Percentiles rank a stretch among this genome's conserved stretches.
phyloP scores from a whole-genome alignment of 306 rosid genomes.

The Sophora flavescens region DNA sequence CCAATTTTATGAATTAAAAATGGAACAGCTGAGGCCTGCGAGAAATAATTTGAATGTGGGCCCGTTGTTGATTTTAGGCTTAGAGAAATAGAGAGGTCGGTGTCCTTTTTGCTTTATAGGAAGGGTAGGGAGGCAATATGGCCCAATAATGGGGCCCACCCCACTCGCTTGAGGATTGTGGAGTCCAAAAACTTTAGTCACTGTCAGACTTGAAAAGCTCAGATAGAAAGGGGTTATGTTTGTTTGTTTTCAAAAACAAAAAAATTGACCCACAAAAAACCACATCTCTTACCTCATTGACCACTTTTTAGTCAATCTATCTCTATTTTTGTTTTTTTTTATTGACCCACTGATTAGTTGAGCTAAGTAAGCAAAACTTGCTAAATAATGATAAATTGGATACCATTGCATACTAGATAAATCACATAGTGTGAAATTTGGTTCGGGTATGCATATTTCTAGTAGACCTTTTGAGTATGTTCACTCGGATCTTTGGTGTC shows the following conservation, averaged over 20 bases:
- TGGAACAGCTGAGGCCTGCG: not conserved
- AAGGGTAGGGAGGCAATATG: slow-evolving; percentile 51
- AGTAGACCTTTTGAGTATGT: no score
- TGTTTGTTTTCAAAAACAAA: not conserved
- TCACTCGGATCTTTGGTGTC: no score
- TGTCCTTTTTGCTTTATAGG: slow-evolving; percentile 53
- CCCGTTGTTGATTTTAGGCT: slow-evolving; percentile 47
- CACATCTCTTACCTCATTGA: slow-evolving; percentile 35
- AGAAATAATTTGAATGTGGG: slow-evolving; percentile 60
- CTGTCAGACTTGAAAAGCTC: slow-evolving; percentile 55
- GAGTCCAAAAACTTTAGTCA: slow-evolving; percentile 61
- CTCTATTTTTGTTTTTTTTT: no score
- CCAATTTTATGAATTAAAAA: not conserved
- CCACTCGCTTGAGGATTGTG: slow-evolving; percentile 21
- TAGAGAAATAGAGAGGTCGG: slow-evolving; percentile 45
- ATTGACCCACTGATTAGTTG: no score
- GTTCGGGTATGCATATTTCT: no score
- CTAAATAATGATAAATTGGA: no score
- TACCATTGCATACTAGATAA: no score
- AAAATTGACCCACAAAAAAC: slow-evolving; percentile 34
- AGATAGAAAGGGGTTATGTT: slow-evolving; percentile 44
- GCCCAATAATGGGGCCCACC: slow-evolving; percentile 59
- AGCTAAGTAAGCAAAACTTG: no score
- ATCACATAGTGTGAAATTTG: no score
- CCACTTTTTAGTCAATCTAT: not conserved